Conservation (phyloP, 139 green algal species). For the Closterium sp. region DNA sequence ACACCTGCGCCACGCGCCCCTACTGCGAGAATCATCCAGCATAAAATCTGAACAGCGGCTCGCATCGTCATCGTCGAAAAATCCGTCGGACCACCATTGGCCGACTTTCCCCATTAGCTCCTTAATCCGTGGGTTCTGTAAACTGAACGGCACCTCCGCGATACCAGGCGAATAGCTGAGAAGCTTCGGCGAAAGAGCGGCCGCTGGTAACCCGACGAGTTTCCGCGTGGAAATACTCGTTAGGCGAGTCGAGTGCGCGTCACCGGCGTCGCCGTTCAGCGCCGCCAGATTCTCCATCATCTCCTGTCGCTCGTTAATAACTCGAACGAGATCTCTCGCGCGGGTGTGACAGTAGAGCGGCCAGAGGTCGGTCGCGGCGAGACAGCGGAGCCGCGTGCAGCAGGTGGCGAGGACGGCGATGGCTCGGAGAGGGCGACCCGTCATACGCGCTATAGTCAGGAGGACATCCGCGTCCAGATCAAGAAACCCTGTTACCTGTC, state of each 20-base stretch:
- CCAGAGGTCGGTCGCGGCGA: background rate
- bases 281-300: no score
- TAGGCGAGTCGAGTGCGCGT: no score
- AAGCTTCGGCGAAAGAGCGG: background rate
- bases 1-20: background rate
- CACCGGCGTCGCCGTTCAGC: no score
- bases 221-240: background rate
- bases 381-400: background rate
- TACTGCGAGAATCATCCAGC: no score
- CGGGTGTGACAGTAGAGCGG: background rate
- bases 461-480: background rate
- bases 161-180: background rate
- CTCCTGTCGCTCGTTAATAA: no score
- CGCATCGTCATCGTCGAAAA: background rate
- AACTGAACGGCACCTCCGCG: background rate
- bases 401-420: background rate
- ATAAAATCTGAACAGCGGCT: background rate
- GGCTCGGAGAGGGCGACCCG: background rate
- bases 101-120: background rate
- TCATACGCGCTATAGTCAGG: background rate
- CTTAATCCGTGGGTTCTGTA: background rate
- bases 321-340: background rate
- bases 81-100: background rate
- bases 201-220: background rate
- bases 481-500: background rate